phyloP scores from a whole-genome alignment of 352 stramenopile genomes.

The Pythium diclinum region DNA sequence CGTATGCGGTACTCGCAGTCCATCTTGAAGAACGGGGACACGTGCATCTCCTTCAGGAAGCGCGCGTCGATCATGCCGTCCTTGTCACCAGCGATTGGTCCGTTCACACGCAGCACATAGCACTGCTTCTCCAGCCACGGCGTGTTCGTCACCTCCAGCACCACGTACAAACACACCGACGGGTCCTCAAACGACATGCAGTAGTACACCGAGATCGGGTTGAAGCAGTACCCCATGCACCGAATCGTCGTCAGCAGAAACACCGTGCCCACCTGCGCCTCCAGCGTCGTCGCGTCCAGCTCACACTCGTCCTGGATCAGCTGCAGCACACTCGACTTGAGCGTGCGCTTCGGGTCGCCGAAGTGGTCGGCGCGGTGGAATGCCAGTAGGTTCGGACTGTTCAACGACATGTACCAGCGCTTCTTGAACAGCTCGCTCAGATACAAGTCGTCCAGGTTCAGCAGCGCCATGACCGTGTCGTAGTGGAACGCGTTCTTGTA shows the following conservation, averaged over 20 bases:
- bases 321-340: slow-evolving; percentile 26
- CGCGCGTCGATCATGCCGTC: slow-evolving; percentile 22
- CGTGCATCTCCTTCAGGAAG: slow-evolving; percentile 26
- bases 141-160: slow-evolving; percentile 30
- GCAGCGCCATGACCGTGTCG: slow-evolving; percentile 24
- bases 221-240: slow-evolving; percentile 28
- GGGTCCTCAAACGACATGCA: slow-evolving; percentile 27
- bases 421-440: slow-evolving; percentile 21
- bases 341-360: slow-evolving; percentile 25
- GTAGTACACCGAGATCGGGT: slow-evolving; percentile 33
- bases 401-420: slow-evolving; percentile 24
- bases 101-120: slow-evolving; percentile 22
- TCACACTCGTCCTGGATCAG: slow-evolving; percentile 23
- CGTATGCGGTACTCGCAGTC: slow-evolving; percentile 28
- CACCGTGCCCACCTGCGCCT: slow-evolving; percentile 19
- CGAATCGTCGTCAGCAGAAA: slow-evolving; percentile 29
- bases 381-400: slow-evolving; percentile 21
- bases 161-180: slow-evolving; percentile 24
- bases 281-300: slow-evolving; percentile 8
- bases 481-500: slow-evolving; percentile 26
- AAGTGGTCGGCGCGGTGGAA: slow-evolving; percentile 28
- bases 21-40: slow-evolving; percentile 31
- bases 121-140: slow-evolving; percentile 30
- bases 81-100: background rate
- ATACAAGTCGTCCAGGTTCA: slow-evolving; percentile 25